Conservation (phyloP, 306 rosid species). For the Malus sylvestris region DNA sequence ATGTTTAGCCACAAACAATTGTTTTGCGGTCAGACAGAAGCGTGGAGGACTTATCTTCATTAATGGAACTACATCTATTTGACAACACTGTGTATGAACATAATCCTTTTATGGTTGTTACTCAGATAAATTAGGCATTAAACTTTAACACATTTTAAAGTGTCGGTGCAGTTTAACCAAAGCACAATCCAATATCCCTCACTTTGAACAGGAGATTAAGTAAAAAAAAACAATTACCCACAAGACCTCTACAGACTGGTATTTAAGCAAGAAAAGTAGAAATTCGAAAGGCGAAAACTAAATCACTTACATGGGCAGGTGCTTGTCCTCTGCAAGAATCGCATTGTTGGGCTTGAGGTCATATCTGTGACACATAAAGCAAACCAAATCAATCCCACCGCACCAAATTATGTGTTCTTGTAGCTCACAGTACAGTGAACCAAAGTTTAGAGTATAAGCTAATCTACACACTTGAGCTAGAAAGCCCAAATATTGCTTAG, state of each 20-base stretch:
- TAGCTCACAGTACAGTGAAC: neutral
- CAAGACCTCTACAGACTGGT: neutral
- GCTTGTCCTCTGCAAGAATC: constrained; percentile 87
- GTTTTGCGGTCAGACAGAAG: neutral
- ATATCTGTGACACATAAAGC: constrained; percentile 34
- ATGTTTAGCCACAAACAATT: neutral
- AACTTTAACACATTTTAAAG: neutral
- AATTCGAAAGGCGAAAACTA: neutral
- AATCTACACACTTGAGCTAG: neutral
- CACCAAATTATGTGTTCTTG: neutral
- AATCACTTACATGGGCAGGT: constrained; percentile 56
- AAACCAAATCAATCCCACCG: neutral
- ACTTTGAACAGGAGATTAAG: neutral
- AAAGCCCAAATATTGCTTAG: neutral
- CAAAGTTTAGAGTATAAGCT: neutral
- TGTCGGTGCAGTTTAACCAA: neutral
- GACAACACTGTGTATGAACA: no score
- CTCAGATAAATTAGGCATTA: no score
- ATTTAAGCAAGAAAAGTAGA: neutral
- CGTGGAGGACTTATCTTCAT: neutral
- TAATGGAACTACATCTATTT: no score
- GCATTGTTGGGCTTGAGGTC: constrained; percentile 72
- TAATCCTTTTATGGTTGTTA: no score
- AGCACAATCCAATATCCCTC: no score
- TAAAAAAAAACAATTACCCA: neutral